phyloP scores from a whole-genome alignment of 257 asterid species.

The Capsicum pubescens region DNA sequence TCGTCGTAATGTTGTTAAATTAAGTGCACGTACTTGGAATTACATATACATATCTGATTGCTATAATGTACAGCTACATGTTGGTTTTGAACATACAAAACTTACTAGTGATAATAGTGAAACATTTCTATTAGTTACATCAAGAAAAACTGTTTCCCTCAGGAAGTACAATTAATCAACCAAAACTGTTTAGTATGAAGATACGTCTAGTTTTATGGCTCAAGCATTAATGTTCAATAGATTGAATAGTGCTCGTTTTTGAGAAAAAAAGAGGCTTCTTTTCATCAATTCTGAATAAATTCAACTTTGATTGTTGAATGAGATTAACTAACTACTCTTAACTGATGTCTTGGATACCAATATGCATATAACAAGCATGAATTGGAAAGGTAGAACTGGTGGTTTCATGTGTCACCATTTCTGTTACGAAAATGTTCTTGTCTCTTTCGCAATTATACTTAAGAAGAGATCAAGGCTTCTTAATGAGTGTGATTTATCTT shows the following conservation, averaged over 20 bases:
- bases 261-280: background rate
- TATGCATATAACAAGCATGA: background rate
- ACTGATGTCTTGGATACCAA: background rate
- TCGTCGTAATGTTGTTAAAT: background rate
- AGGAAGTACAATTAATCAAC: background rate
- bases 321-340: background rate
- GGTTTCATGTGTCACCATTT: background rate
- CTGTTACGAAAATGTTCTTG: conserved; percentile 5
- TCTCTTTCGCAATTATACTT: background rate
- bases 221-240: background rate
- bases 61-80: background rate
- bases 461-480: conserved; percentile 3
- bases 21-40: background rate
- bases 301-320: background rate
- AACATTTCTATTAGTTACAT: background rate
- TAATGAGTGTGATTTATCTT: background rate
- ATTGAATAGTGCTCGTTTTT: background rate
- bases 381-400: background rate
- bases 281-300: background rate
- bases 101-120: background rate
- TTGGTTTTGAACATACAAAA: background rate
- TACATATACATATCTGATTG: background rate
- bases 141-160: background rate
- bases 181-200: background rate
- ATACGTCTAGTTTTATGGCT: background rate